Evolutionary conservation across 495 filamentous ascomycete species (phyloP).

Genomic region (Tuber microsphaerosporum): DNA sequence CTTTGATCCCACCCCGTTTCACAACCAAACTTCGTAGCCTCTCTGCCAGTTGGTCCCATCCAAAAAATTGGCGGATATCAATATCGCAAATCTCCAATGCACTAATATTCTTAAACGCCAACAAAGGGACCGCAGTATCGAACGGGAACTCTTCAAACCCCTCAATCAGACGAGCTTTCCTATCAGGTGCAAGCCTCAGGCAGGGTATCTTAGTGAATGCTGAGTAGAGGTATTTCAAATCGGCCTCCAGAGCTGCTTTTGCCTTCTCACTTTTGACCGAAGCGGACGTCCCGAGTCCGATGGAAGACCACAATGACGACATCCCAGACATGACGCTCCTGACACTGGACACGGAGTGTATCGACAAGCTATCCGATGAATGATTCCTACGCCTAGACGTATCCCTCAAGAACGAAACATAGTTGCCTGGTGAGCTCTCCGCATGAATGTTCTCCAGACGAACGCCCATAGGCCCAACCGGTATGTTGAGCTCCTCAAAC

Average conservation of each 20-base stretch:
- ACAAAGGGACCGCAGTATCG: constrained; percentile 90
- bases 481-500: constrained; percentile 84
- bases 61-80: constrained; percentile 92
- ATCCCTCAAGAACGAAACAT: constrained; percentile 89
- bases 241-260: constrained; percentile 72
- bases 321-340: constrained; percentile 96
- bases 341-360: constrained; percentile 92
- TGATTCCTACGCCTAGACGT: constrained; percentile 60
- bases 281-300: constrained; percentile 69
- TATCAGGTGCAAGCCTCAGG: constrained; percentile 78
- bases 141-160: constrained; percentile 98
- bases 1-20: constrained; percentile 78
- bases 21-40: constrained; percentile 84
- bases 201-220: constrained; percentile 98
- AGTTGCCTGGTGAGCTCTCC: constrained; percentile 75
- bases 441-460: constrained; percentile 90
- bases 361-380: constrained; percentile 76
- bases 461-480: constrained; percentile 91
- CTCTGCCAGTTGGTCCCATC: constrained; percentile 89
- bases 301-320: constrained; percentile 81
- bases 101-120: constrained; percentile 92
- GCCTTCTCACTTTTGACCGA: constrained; percentile 75
- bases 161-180: constrained; percentile 74
- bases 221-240: constrained; percentile 92
- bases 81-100: constrained; percentile 88